Base-by-base conservation (phyloP, 345 rosid species). In the Raphanus sativus region DNA sequence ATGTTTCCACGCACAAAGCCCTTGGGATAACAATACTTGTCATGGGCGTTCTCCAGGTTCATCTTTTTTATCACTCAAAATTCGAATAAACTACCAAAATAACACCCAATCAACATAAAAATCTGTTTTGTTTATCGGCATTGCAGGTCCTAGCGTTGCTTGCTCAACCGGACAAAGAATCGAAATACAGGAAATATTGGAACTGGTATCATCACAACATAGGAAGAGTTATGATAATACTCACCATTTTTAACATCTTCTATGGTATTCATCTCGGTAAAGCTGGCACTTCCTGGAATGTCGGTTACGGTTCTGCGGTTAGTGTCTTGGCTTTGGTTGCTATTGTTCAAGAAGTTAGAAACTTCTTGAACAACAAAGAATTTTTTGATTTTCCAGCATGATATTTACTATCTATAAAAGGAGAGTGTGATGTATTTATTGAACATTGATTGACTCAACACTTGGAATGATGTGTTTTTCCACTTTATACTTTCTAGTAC, bases 211-310 rank as follows among this genome's bases (percentile, higher is more conserved):
- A 92, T 40, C 80, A 89, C 25, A 81, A 62, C 5, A 77, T 82
- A 24, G 98, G 98, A 26, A 87, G 95, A 69, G 28, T 82, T 38
- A 3, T 90, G 71, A 85, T 92, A 3, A 65, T 77, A 59, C 71
- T 92, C 21, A 88, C 92, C 3, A 81, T 86, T 56, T 86, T 86
- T 30, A 89, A 94, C 74, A 86, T 92, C 6, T 94, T 94, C 80
- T 92, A 91, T n/a, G 98, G 98, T 40, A 88, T 92, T 42, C 91
- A 92, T 81, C 69, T 94, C 69, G 92, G 86, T 11, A 80, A 76
- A 8, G 54, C 81, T 24, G 95, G 91, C 9, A 48, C 32, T 2
- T 75, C 67, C 17, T 94, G 97, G 97, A 88, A 82, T 26, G 97
- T 24, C 11, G 90, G 89, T 40, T 94, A 89, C 52, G 97, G 86